These are phyloP conservation scores for Thalassiosira ordinaria DNA, from an alignment of 352 stramenopile species.

Conservation along the genomic window DNA sequence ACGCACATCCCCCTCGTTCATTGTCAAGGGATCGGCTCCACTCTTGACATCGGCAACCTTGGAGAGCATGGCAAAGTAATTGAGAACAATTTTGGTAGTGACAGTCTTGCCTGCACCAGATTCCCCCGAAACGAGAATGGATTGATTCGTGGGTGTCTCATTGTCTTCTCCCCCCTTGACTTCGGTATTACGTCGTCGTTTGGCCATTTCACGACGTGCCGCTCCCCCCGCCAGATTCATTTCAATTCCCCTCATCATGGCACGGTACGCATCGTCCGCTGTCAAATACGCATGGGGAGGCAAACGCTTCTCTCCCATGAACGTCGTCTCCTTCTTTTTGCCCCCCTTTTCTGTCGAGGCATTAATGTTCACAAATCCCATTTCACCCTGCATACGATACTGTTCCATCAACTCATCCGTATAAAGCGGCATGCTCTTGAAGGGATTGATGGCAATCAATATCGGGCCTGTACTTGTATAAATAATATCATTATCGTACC, in stretches of 20 bases:
- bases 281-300: constrained; percentile 6
- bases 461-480: constrained; percentile 74
- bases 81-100: constrained; percentile 95
- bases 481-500: constrained; percentile 58
- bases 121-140: constrained; percentile 87
- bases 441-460: constrained; percentile 72
- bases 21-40: neutral
- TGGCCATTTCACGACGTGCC: neutral
- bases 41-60: neutral
- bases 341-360: neutral
- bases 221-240: constrained; percentile 1
- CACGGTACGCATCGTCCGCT: constrained; percentile 13
- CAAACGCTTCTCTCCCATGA: neutral
- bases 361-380: constrained; percentile 2
- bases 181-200: neutral
- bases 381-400: constrained; percentile 50
- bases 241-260: constrained; percentile 20
- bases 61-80: constrained; percentile 91
- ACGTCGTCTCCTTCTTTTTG: neutral
- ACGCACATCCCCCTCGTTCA: constrained; percentile 15
- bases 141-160: constrained; percentile 62
- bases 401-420: constrained; percentile 40
- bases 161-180: neutral
- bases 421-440: constrained; percentile 58
- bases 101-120: constrained; percentile 96